Evolutionary conservation across 2,329 filamentous ascomycete species (phyloP), one percentile per base, ranked within the genome.

Genomic region (Dothistroma pini): DNA sequence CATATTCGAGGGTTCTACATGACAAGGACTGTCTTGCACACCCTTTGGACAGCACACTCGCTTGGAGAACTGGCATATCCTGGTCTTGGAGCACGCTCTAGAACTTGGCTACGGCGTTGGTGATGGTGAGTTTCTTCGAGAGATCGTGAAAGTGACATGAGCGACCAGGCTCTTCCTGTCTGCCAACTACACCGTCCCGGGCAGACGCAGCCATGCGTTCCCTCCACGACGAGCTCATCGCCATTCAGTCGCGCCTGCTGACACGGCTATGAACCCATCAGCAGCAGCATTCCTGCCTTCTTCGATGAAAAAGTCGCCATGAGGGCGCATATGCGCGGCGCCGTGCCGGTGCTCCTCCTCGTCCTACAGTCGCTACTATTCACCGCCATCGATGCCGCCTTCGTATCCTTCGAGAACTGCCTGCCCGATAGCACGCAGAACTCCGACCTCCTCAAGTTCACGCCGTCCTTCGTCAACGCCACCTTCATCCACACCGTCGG

Each of bases 381-480:
- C 49, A 80, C 84, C 9, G 79, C 77, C 29, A 74, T 44, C 41
- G 9, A 78, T 47, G 90, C 89, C 54, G 91, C 86, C 50, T 84
- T 86, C 68, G 78, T 97, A 63, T 80, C 85, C 60, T 95, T 96
- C 76, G 82, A 89, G n/a, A 96, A 97, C 77, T 99, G 93, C 77
- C 81, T 97, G 32, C 73, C 75, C 53, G 75, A 81, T 53, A 79
- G 83, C 61, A 82, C 83, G 56, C 83, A 88, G 72, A 80, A 86
- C 61, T 82, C 83, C 51, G 77, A 78, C 59, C 83, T 83, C 63
- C 82, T 97, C 34, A 92, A 97, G 78, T 96, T 93, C 79, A 81
- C 86, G 12, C 93, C 95, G 2, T 75, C 88, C 38, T 86, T 84
- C 68, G 84, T 95, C 60, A 86, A 90, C 69, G 93, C 90, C 59